These are phyloP conservation scores for Byssothecium circinans DNA, from an alignment of 2,329 filamentous ascomycete species.

Conservation along the genomic window DNA sequence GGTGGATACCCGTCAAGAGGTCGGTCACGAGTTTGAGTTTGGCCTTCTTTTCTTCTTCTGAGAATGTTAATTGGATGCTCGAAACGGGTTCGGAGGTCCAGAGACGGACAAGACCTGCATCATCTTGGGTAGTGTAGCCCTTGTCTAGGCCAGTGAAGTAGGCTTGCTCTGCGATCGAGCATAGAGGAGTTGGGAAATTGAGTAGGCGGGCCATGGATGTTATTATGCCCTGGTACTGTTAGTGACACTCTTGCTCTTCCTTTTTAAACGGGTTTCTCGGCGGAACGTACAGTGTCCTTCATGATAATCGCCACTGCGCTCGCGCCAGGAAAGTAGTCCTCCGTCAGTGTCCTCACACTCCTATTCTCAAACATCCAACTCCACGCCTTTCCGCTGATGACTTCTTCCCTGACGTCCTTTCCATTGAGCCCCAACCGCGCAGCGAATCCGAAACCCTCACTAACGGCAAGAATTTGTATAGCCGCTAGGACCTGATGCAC, in stretches of 20 bases:
- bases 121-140: slow-evolving; percentile 59
- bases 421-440: slow-evolving; percentile 57
- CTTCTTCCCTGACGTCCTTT: slow-evolving; percentile 51
- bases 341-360: slow-evolving; percentile 56
- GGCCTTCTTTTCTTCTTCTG: slow-evolving; percentile 28
- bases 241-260: slow-evolving; percentile 3
- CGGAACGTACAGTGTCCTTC: slow-evolving; percentile 47
- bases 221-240: slow-evolving; percentile 59
- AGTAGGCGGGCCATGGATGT: slow-evolving; percentile 63
- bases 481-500: slow-evolving; percentile 62
- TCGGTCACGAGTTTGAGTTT: slow-evolving; percentile 41
- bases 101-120: slow-evolving; percentile 59
- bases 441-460: slow-evolving; percentile 61
- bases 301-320: slow-evolving; percentile 52
- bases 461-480: slow-evolving; percentile 59
- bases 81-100: slow-evolving; percentile 50
- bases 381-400: slow-evolving; percentile 50
- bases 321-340: slow-evolving; percentile 51
- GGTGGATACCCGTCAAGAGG: slow-evolving; percentile 40
- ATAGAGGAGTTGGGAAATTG: slow-evolving; percentile 63
- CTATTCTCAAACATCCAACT: slow-evolving; percentile 61
- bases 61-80: slow-evolving; percentile 26
- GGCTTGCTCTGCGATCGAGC: slow-evolving; percentile 64
- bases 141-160: slow-evolving; percentile 63
- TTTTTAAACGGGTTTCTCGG: background rate